Evolutionary conservation across 208 protist species (phyloP), one percentile per base, ranked within the genome.

Genomic region (Trypanosoma melophagium): DNA sequence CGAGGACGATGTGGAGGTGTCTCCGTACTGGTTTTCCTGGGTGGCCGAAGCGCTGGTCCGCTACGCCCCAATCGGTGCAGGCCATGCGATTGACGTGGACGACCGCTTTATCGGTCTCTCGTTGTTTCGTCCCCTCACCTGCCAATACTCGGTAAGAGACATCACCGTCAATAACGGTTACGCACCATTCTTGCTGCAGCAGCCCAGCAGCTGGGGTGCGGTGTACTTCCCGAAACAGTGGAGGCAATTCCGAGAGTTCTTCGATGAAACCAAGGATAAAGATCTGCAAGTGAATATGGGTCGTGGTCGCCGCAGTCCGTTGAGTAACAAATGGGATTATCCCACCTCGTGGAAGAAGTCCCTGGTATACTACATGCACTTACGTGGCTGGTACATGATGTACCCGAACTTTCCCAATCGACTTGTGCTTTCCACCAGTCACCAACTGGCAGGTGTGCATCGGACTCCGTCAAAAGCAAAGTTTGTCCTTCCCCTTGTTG

Each of bases 21-120:
- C 82, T 0, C 67, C 56, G 25, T 49, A 77, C 24, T 96, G 87
- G 87, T 84, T 82, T 52, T 57, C 56, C 19, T 92, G 83, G 86
- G 35, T 75, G 19, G 5, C 68, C 25, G 40, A 66, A 9, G 82
- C 76, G 13, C 19, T 94, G 1, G 13, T 13, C 3, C 31, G 49
- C 13, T 89, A 92, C 60, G 54, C 41, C 17, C 56, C 51, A n/a
- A 47, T 66, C 17, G 40, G 41, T 5, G 16, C 10, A 14, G 12
- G 22, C n/a, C n/a, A n/a, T n/a, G n/a, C n/a, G 8, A 63, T 56
- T 42, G 40, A 40, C 10, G 35, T 50, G 16, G 70, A 71, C 47
- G n/a, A 50, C 9, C 57, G 22, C n/a, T 52, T 78, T 24, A 38
- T 81, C 50, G 79, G 74, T 14, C 19, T 79, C 16, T 73, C 63